phyloP scores from a whole-genome alignment of 2,329 filamentous ascomycete genomes.

The Mollisia scopiformis region DNA sequence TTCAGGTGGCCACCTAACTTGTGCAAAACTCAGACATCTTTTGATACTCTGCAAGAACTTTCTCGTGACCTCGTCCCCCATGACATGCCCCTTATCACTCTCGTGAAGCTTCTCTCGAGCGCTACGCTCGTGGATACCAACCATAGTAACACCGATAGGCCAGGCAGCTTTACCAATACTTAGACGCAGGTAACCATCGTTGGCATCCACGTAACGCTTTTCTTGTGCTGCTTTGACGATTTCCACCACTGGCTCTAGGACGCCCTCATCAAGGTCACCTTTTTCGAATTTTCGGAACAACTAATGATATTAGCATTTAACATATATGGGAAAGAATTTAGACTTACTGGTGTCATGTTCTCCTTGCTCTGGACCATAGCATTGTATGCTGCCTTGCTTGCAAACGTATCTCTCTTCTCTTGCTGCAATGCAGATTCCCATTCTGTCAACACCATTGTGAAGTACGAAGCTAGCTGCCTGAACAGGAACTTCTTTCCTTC shows the following conservation, averaged over 20 bases:
- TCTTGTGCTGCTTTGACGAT: slow-evolving; percentile 92
- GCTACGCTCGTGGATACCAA: slow-evolving; percentile 97
- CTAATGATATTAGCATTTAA: slow-evolving; percentile 37
- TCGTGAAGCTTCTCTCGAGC: slow-evolving; percentile 94
- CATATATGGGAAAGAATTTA: not conserved
- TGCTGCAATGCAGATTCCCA: slow-evolving; percentile 81
- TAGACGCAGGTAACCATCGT: slow-evolving; percentile 89
- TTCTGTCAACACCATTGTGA: slow-evolving; percentile 90
- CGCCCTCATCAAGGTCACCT: slow-evolving; percentile 74
- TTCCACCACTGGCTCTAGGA: slow-evolving; percentile 83
- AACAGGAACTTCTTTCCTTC: slow-evolving; percentile 74
- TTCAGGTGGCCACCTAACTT: slow-evolving; percentile 93
- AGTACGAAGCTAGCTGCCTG: slow-evolving; percentile 90
- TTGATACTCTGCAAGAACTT: slow-evolving; percentile 99
- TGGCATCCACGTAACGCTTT: slow-evolving; percentile 91
- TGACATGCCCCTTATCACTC: slow-evolving; percentile 87
- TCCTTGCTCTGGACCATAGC: slow-evolving; percentile 87
- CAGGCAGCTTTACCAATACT: slow-evolving; percentile 97
- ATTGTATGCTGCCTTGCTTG: slow-evolving; percentile 79
- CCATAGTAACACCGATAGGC: slow-evolving; percentile 99
- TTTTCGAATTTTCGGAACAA: slow-evolving; percentile 90
- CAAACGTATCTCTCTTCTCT: slow-evolving; percentile 65
- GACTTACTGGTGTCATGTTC: slow-evolving; percentile 75
- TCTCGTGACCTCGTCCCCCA: slow-evolving; percentile 93
- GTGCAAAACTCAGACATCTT: slow-evolving; percentile 92